Conservation (phyloP, 257 asterid species). For the Hygrophila difformis region DNA sequence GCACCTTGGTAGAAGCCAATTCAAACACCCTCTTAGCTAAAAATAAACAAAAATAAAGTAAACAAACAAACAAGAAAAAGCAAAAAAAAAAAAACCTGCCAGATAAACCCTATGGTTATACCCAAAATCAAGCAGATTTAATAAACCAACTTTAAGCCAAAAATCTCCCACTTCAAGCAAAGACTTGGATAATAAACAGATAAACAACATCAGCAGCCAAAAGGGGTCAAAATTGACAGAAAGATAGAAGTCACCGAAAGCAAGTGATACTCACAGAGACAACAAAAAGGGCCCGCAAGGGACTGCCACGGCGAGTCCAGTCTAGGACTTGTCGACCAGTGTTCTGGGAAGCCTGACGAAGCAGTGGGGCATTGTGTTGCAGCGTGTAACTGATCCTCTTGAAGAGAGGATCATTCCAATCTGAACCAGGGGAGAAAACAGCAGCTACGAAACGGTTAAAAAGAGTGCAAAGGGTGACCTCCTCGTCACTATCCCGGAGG, state of each 20-base stretch:
- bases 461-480: slow-evolving; percentile 33
- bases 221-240: neutral
- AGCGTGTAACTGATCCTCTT: slow-evolving; percentile 41
- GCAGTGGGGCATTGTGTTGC: slow-evolving; percentile 50
- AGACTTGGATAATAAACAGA: too few relatives aligned
- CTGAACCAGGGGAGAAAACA: slow-evolving; percentile 36
- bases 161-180: too few relatives aligned
- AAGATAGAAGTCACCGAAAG: too few relatives aligned
- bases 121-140: too few relatives aligned
- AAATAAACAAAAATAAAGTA: too few relatives aligned
- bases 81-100: too few relatives aligned
- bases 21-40: too few relatives aligned
- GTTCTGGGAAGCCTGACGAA: slow-evolving; percentile 53
- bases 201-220: too few relatives aligned
- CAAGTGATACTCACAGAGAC: slow-evolving; percentile 43
- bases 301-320: slow-evolving; percentile 75
- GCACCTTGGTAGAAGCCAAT: too few relatives aligned
- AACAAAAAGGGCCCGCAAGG: slow-evolving; percentile 64
- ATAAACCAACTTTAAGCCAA: too few relatives aligned
- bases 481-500: slow-evolving; percentile 10
- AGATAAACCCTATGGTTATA: too few relatives aligned
- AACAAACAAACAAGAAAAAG: too few relatives aligned
- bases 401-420: slow-evolving; percentile 25
- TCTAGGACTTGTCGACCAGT: slow-evolving; percentile 33
- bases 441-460: slow-evolving; percentile 44